These are phyloP conservation scores for Linanthus parryae DNA, from an alignment of 148 eudicot species.

Conservation along the genomic window DNA sequence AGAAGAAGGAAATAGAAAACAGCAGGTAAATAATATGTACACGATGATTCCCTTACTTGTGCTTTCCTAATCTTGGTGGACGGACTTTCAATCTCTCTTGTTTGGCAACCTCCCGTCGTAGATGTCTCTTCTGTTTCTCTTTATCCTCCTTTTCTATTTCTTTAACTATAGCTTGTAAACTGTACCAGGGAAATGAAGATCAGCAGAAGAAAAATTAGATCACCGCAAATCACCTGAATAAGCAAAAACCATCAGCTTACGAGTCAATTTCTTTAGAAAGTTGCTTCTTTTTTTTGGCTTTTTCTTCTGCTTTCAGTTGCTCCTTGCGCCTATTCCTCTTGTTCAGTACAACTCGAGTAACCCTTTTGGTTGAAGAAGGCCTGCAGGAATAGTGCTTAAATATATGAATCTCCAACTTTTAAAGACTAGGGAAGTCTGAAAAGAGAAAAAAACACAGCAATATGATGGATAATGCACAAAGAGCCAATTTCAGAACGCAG, in stretches of 20 bases:
- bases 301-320: constrained; percentile 45
- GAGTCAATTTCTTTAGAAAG: constrained; percentile 84
- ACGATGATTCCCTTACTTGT: constrained; percentile 49
- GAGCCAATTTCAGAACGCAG: too few relatives aligned
- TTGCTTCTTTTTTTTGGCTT: constrained; percentile 41
- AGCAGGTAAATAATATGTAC: too few relatives aligned
- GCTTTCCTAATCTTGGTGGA: constrained; percentile 87
- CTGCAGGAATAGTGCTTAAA: constrained; percentile 49
- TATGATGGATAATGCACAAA: too few relatives aligned
- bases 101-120: constrained; percentile 59
- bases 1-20: too few relatives aligned
- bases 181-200: constrained; percentile 20
- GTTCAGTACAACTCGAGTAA: constrained; percentile 66
- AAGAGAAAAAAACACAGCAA: too few relatives aligned
- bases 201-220: not conserved
- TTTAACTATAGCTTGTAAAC: constrained; percentile 64
- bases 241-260: constrained; percentile 22
- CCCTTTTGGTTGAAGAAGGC: constrained; percentile 41
- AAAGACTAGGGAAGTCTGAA: not conserved
- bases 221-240: not conserved
- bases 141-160: constrained; percentile 86
- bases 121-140: constrained; percentile 64
- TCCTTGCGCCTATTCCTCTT: constrained; percentile 66
- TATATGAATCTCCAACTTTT: not conserved
- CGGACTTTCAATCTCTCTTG: constrained; percentile 63